Base-by-base conservation (phyloP, 2,329 filamentous ascomycete species). In the Talaromyces sp. region DNA sequence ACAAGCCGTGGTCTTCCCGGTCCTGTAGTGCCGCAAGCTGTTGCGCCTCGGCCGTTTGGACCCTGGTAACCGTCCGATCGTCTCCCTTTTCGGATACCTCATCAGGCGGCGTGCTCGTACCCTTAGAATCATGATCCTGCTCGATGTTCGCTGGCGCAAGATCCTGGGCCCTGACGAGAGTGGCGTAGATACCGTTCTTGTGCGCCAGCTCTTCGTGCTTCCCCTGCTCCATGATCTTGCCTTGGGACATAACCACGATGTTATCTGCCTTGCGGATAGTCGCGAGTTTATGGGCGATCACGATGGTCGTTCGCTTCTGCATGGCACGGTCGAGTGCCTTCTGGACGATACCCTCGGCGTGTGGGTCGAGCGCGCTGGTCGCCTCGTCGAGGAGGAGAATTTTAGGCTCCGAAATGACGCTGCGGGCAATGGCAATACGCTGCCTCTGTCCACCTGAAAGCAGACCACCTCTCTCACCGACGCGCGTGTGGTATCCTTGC, bases 381-480 rank as follows among this genome's bases (percentile, higher is more conserved):
- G 94, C 94, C 73, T 99, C 94, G 64, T 99, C 94, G 9, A 99
- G 85, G 0, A 99, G 82, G 2, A 99, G 80, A 67, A 99, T 86
- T 77, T 92, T 95, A 0, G 92, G 92, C 66, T 97, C 89, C 17
- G 88, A 92, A 31, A 97, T 89, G 58, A 97, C 84, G 36, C 92
- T 92, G 67, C 91, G 83, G 8, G 93, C 91, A 73, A 97, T 97
- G 11, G 92, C 92, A 67, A 97, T 94, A 65, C 94, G 89, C 75
- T 97, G 94, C 73, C 96, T 96, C 75, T 99, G 94, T 31, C 94
- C 94, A 70, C 94, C 94, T n/a, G n/a, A n/a, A n/a, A n/a, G n/a
- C n/a, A n/a, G n/a, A n/a, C n/a, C n/a, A n/a, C n/a, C n/a, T n/a
- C n/a, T n/a, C n/a, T n/a, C n/a, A n/a, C n/a, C n/a, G n/a, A n/a